Evolutionary conservation across 2,329 filamentous ascomycete genomes (phyloP).

Genomic region (Alternaria tenuissima): DNA sequence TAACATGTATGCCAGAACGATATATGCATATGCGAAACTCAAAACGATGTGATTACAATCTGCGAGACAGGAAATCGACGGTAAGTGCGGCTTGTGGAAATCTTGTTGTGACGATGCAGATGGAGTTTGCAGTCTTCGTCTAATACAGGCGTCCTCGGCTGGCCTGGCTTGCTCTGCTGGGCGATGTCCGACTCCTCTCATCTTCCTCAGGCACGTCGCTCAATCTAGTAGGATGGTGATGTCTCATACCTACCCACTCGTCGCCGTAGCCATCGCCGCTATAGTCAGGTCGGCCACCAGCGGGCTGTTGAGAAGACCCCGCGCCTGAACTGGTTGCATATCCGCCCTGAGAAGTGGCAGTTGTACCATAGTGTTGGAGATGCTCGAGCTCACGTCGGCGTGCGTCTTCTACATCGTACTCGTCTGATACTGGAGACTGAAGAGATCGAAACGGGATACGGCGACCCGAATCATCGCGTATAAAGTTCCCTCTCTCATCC

Average conservation of each 20-base stretch:
- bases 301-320: conserved; percentile 29
- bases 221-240: conserved; percentile 51
- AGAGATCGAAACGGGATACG: conserved; percentile 47
- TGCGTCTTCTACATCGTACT: conserved; percentile 64
- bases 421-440: conserved; percentile 55
- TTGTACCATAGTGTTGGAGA: conserved; percentile 55
- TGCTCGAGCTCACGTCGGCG: conserved; percentile 59
- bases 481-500: conserved; percentile 48
- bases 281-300: conserved; percentile 42
- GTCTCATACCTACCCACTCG: conserved; percentile 50
- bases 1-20: conserved; percentile 15
- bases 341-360: conserved; percentile 38
- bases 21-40: conserved; percentile 13
- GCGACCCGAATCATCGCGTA: conserved; percentile 47
- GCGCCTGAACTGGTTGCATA: conserved; percentile 40
- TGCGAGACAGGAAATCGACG: not conserved
- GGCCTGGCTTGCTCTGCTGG: conserved; percentile 48
- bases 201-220: conserved; percentile 54
- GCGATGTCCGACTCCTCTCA: conserved; percentile 49
- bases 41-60: not conserved
- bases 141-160: conserved; percentile 38
- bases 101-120: not conserved
- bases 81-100: not conserved
- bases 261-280: conserved; percentile 49
- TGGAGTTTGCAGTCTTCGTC: conserved; percentile 4